Percentiles rank a stretch among this genome's conserved stretches.
phyloP scores from a whole-genome alignment of 2,329 filamentous ascomycete species.

The Raffaelea albimanens region DNA sequence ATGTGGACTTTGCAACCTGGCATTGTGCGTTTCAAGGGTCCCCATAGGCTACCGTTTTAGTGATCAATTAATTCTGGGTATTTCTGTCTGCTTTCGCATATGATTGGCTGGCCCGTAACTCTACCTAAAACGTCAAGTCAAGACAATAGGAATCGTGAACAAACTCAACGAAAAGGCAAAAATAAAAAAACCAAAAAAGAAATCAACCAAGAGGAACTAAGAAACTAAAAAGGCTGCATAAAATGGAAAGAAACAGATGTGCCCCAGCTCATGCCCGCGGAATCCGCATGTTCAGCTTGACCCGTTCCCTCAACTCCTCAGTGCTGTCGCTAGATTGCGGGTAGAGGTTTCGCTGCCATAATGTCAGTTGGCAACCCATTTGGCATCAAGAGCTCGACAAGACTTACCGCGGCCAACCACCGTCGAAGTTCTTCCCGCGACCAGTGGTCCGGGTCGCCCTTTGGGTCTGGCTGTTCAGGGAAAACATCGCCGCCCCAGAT shows the following conservation, averaged over 20 bases:
- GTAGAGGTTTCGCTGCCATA: slow-evolving; percentile 33
- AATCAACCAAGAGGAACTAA: neutral
- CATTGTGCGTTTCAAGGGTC: neutral
- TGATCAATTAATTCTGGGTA: too few species aligned
- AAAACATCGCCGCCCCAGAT: slow-evolving; percentile 86
- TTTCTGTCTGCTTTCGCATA: too few species aligned
- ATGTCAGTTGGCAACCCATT: neutral
- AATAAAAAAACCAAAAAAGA: neutral
- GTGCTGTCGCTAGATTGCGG: slow-evolving; percentile 32
- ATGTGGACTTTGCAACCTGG: neutral
- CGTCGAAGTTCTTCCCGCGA: slow-evolving; percentile 67
- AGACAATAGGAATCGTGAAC: too few species aligned
- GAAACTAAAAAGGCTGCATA: neutral
- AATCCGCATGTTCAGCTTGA: slow-evolving; percentile 37
- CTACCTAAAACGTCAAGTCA: too few species aligned
- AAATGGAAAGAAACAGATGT: too few species aligned
- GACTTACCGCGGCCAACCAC: slow-evolving; percentile 71
- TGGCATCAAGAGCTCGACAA: neutral
- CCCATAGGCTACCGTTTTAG: too few species aligned
- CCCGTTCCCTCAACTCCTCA: slow-evolving; percentile 36
- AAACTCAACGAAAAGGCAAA: too few species aligned
- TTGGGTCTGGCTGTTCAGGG: slow-evolving; percentile 65
- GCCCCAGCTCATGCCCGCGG: slow-evolving; percentile 12
- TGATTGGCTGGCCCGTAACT: too few species aligned
- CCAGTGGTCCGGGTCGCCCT: slow-evolving; percentile 62